phyloP scores from a whole-genome alignment of 139 green algal genomes.

The Gonium pectorale region DNA sequence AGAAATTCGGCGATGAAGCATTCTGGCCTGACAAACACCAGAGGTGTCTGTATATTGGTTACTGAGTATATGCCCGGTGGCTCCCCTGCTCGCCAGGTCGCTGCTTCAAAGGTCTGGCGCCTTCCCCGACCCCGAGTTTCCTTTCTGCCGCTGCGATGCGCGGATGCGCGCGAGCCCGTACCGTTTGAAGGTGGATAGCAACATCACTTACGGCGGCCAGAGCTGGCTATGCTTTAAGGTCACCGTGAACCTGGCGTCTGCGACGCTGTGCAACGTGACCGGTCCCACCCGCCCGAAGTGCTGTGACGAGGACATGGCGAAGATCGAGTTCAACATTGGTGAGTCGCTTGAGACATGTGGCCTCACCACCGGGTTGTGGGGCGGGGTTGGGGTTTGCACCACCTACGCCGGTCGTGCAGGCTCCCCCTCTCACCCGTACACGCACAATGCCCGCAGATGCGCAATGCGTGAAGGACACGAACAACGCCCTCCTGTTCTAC shows the following conservation, averaged over 20 bases:
- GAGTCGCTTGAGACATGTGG: too few relatives aligned
- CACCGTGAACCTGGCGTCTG: not conserved
- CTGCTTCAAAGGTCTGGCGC: not conserved
- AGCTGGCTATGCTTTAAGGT: constrained; percentile 26
- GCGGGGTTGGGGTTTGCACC: too few relatives aligned
- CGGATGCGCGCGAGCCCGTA: not conserved
- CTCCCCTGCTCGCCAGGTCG: too few relatives aligned
- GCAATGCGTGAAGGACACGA: not conserved
- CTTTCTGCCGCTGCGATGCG: constrained; percentile 10
- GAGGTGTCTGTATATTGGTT: too few relatives aligned
- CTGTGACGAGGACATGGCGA: constrained; percentile 16
- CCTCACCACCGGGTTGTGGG: too few relatives aligned
- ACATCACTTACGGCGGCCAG: constrained; percentile 2
- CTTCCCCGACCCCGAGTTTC: not conserved
- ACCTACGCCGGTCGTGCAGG: too few relatives aligned
- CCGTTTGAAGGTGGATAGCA: not conserved
- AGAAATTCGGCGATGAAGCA: too few relatives aligned
- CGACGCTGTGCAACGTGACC: not conserved
- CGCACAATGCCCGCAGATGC: not conserved
- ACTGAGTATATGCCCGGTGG: too few relatives aligned
- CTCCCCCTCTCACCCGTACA: too few relatives aligned
- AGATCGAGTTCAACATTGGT: constrained; percentile 36
- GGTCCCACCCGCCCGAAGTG: not conserved
- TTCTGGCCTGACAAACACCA: too few relatives aligned
- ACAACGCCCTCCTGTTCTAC: constrained; percentile 2